phyloP scores from a whole-genome alignment of 805 yeast genomes.

The Kurtzmaniella fragi region DNA sequence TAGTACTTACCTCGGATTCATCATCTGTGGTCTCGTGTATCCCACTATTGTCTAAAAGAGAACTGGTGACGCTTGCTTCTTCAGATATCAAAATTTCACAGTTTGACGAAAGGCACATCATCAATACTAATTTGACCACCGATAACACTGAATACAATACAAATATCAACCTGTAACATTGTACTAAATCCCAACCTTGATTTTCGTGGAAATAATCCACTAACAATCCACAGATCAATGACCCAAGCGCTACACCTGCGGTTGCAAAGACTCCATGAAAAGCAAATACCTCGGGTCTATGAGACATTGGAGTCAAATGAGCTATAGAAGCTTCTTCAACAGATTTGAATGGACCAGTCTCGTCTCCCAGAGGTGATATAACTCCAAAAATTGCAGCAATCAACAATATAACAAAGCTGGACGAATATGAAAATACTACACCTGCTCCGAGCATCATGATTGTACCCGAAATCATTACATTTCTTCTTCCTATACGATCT shows the following conservation, averaged over 20 bases:
- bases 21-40: constrained; percentile 6
- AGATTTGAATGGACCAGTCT: constrained; percentile 85
- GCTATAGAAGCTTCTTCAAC: constrained; percentile 83
- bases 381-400: constrained; percentile 79
- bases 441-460: constrained; percentile 69
- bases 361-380: constrained; percentile 84
- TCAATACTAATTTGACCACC: constrained; percentile 42
- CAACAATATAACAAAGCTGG: constrained; percentile 51
- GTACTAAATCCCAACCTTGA: constrained; percentile 26
- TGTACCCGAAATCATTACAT: constrained; percentile 59
- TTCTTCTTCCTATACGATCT: constrained; percentile 61
- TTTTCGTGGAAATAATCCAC: constrained; percentile 40
- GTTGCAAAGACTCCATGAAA: constrained; percentile 66
- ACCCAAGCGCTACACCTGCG: constrained; percentile 70
- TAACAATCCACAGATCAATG: constrained; percentile 56
- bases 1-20: constrained; percentile 6
- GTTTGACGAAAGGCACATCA: constrained; percentile 45
- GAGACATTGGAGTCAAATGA: constrained; percentile 61
- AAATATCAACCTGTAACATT: constrained; percentile 56
- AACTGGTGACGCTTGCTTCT: constrained; percentile 8
- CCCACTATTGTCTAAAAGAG: constrained; percentile 8
- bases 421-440: constrained; percentile 50
- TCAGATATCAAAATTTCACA: constrained; percentile 40
- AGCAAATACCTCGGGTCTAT: constrained; percentile 71
- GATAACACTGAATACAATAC: constrained; percentile 53